Conservation (phyloP, 2,329 filamentous ascomycete genomes). For the Phyllosticta citriasiana region DNA sequence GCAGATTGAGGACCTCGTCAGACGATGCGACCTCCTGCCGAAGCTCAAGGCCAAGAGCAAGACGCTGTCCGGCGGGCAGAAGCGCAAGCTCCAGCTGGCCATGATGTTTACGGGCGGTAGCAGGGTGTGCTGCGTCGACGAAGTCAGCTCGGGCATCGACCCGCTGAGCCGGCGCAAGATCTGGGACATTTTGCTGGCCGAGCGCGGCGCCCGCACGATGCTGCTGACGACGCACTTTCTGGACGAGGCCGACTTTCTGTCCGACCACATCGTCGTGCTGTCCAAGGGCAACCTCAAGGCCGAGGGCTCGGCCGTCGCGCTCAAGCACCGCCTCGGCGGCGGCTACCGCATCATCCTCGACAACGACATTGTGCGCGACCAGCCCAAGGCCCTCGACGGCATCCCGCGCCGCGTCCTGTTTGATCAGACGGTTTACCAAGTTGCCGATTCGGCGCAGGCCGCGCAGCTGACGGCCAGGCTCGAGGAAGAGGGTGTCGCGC, state of each 20-base stretch:
- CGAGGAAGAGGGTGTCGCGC: constrained; percentile 55
- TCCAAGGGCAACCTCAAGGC: constrained; percentile 77
- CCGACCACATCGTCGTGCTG: constrained; percentile 80
- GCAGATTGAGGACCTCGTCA: constrained; percentile 54
- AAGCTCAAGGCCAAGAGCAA: constrained; percentile 64
- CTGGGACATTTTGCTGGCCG: constrained; percentile 84
- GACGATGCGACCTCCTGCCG: constrained; percentile 60
- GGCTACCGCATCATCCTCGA: constrained; percentile 61
- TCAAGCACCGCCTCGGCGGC: constrained; percentile 73
- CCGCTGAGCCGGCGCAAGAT: constrained; percentile 80
- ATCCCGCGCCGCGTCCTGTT: constrained; percentile 41
- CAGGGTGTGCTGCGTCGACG: constrained; percentile 80
- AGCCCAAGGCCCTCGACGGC: constrained; percentile 2
- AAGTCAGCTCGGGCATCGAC: constrained; percentile 81
- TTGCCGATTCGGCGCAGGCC: constrained; percentile 59
- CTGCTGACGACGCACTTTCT: constrained; percentile 88
- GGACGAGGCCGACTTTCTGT: constrained; percentile 82
- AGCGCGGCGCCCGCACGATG: constrained; percentile 72
- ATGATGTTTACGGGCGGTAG: constrained; percentile 94
- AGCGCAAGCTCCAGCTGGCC: constrained; percentile 81
- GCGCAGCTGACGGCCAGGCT: constrained; percentile 61
- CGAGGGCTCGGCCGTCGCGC: constrained; percentile 71
- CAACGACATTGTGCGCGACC: neutral
- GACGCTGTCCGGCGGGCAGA: constrained; percentile 83
- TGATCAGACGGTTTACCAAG: constrained; percentile 64